A percentile compares a stretch with the other conserved stretches of the same genome.
Evolutionary conservation across 768 basidiomycete species (phyloP).

Genomic region (Cystofilobasidium macerans): DNA sequence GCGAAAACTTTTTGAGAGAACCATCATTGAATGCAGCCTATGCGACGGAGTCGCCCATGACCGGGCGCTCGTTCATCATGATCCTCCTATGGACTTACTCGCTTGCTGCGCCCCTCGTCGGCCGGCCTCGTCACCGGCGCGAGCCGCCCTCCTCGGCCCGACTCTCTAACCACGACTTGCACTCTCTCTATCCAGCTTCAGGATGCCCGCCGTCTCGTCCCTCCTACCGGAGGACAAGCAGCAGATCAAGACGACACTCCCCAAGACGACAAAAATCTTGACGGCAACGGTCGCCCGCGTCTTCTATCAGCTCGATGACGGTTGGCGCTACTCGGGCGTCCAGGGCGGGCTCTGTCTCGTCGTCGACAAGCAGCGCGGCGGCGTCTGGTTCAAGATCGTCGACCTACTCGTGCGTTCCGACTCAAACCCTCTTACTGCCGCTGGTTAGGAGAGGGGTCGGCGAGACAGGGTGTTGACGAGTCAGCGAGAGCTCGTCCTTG

Average conservation of each 20-base stretch:
- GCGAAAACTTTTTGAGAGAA: too few species aligned
- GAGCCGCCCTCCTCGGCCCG: neutral
- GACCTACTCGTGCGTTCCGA: constrained; percentile 49
- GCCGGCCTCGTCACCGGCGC: too few species aligned
- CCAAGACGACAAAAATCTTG: constrained; percentile 52
- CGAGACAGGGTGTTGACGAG: too few species aligned
- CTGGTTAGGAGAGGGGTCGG: neutral
- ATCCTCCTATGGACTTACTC: too few species aligned
- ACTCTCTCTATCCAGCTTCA: neutral
- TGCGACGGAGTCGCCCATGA: too few species aligned
- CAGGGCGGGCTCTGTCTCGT: constrained; percentile 74
- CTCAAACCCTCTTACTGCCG: too few species aligned
- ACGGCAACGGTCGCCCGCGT: constrained; percentile 73
- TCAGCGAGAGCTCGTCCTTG: too few species aligned
- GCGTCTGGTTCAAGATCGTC: constrained; percentile 62
- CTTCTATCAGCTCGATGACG: constrained; percentile 61
- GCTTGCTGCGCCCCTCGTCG: too few species aligned
- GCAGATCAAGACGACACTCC: constrained; percentile 56
- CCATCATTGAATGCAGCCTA: too few species aligned
- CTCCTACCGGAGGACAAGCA: constrained; percentile 64
- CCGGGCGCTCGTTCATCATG: too few species aligned
- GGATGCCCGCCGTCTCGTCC: constrained; percentile 63
- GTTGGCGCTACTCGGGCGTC: constrained; percentile 78
- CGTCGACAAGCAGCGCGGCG: constrained; percentile 49
- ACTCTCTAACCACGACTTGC: neutral